These are phyloP conservation scores for Helotiales sp. DNA, from an alignment of 2,329 filamentous ascomycete species.

Conservation along the genomic window DNA sequence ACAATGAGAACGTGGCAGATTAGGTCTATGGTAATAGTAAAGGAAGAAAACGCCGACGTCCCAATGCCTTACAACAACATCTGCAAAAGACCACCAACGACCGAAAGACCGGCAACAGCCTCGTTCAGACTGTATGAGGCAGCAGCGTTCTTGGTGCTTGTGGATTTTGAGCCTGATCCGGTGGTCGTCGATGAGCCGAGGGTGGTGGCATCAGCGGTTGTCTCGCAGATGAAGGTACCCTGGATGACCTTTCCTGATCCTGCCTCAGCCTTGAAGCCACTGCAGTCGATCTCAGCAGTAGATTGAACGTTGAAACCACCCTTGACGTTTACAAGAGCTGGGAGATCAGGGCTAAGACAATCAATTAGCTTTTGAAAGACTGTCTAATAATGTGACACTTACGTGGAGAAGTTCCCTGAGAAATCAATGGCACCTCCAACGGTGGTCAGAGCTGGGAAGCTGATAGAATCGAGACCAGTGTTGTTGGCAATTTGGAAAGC, in stretches of 20 bases:
- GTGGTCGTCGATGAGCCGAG: constrained; percentile 29
- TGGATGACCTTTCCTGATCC: constrained; percentile 43
- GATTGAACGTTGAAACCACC: constrained; percentile 66
- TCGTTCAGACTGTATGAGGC: constrained; percentile 39
- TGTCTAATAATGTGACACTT: constrained; percentile 42
- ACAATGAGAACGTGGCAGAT: constrained; percentile 37
- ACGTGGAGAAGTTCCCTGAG: constrained; percentile 81
- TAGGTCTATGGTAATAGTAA: constrained; percentile 37
- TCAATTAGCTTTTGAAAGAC: not conserved
- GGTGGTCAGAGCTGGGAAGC: constrained; percentile 66
- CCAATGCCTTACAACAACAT: constrained; percentile 45
- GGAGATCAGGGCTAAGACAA: constrained; percentile 64
- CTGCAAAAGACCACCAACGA: constrained; percentile 45
- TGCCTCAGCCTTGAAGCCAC: constrained; percentile 25
- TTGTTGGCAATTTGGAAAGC: constrained; percentile 90
- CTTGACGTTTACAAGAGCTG: constrained; percentile 64
- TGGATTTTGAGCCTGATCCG: constrained; percentile 1
- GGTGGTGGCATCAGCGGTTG: constrained; percentile 25
- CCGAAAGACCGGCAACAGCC: constrained; percentile 41
- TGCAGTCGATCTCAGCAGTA: constrained; percentile 11
- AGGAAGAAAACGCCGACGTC: constrained; percentile 35
- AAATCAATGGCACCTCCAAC: constrained; percentile 83
- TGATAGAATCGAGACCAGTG: constrained; percentile 67
- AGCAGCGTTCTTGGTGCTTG: constrained; percentile 38
- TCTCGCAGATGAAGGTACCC: constrained; percentile 46